Evolutionary conservation across 1,284 basidiomycete species (phyloP), one percentile per base, ranked within the genome.

Genomic region (Puccinia novopanici): DNA sequence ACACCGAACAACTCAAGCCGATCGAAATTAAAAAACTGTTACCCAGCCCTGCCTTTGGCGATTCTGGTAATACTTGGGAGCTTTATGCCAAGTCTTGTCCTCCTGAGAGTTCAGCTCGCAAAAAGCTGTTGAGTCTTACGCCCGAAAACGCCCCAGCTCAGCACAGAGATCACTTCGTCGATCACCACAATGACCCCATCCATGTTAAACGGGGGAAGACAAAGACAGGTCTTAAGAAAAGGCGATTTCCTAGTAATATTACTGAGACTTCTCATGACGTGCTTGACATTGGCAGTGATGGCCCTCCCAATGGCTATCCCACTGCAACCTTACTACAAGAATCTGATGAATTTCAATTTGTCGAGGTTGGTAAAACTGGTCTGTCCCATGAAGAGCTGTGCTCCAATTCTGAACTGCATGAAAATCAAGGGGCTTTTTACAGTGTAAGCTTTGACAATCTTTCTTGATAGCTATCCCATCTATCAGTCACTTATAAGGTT

Each of bases 271-370:
- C 67, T 2, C 50, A 15, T 45, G 45, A 52, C 30, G 19, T 27
- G 19, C 45, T 52, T n/a, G 63, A 78, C 24, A 55, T 24, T 37
- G 61, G 65, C 27, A 19, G 9, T 50, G 30, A 75, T 30, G 59
- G 59, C 59, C 73, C 59, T 48, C 73, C 73, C 5, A 75, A 75
- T 30, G 73, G 73, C 22, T 75, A 63, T 52, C 76, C 76, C 24
- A 78, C 48, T 22, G 63, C 67, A 68, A 42, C 65, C 59, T 45
- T 78, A 48, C 55, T 80, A 17, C 52, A 73, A 6, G 67, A 72
- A 61, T 80, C 77, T 3, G 61, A 72, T 63, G 65, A 80, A 80
- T 80, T 80, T 37, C 30, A 80, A n/a, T 80, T 80, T 65, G 68
- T 80, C 2, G 68, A 80, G 34, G 50, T 73, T 15, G 70, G 77